Conservation (phyloP, 345 rosid species). For the Eucalyptus pauciflora region DNA sequence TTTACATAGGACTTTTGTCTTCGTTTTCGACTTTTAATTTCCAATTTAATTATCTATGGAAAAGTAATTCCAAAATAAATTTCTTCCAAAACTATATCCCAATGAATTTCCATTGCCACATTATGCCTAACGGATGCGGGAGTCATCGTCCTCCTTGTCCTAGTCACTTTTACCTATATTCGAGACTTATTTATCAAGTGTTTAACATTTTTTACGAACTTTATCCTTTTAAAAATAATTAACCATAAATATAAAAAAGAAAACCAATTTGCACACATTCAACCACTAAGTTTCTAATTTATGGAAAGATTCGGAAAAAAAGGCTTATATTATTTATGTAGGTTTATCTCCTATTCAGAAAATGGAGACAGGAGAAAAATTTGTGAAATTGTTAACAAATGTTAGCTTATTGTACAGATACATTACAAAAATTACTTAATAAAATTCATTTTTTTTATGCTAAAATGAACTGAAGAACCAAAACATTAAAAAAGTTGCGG, state of each 20-base stretch:
- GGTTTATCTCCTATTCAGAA: neutral
- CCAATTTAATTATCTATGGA: neutral
- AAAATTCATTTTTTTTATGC: fast-evolving
- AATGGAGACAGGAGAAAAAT: neutral
- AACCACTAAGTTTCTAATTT: neutral
- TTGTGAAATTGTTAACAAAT: neutral
- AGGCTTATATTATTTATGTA: neutral
- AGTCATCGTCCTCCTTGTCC: neutral
- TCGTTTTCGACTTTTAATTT: neutral
- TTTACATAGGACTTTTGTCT: neutral
- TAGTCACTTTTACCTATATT: neutral
- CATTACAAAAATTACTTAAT: neutral
- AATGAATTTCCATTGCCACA: neutral
- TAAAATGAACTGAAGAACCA: neutral
- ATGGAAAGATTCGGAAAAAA: neutral
- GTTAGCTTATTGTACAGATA: neutral
- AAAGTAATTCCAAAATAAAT: neutral
- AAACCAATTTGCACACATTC: neutral
- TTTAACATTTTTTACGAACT: neutral
- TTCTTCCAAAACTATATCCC: neutral
- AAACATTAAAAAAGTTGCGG: neutral
- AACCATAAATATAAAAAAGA: neutral
- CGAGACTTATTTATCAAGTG: neutral
- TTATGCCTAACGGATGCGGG: neutral
- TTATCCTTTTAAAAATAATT: neutral